Evolutionary conservation across 2,329 filamentous ascomycete genomes (phyloP), one percentile per base, ranked within the genome.

Genomic region (Pseudogymnoascus sp.): DNA sequence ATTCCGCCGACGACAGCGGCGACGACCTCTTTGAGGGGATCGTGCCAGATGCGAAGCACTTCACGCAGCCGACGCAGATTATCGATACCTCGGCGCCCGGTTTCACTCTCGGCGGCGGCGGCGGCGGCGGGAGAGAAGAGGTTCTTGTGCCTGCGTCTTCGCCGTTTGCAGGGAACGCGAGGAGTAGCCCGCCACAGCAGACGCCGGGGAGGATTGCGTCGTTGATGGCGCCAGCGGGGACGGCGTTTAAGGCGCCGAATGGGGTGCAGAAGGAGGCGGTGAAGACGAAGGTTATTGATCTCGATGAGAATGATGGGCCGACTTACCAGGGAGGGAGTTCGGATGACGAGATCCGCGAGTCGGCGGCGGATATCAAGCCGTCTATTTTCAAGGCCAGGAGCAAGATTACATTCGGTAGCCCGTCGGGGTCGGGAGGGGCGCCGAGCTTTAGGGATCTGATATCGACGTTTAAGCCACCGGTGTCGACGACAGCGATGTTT

Each of bases 131-230:
- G 26, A 62, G 68, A 73, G 59, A 80, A 38, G 72, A 82, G 60
- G 79, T 97, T 63, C 93, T 96, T 74, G 93, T 97, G 2, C 87
- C 88, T 31, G 90, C 91, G n/a, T 97, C 93, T 2, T 97, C 93
- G 0, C 93, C 92, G 1, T 70, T 73, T 37, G 64, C 63, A 11
- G 67, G 63, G 59, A 64, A 68, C 60, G 56, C 64, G n/a, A 59
- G 62, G 46, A 38, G 61, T 23, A 62, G 35, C 35, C 33, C 17
- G 6, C n/a, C 9, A 4, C 46, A 31, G 15, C 11, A 10, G 31
- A 26, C 23, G 11, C 46, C 46, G n/a, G 46, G 46, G 15, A 26
- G 46, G 33, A 71, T 88, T 46, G 83, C 82, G 21, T 86, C 80
- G 66, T 76, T 84, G 50, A 88, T 96, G 79, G 89, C 90, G 37